Evolutionary conservation across 495 filamentous ascomycete genomes (phyloP).

Genomic region (Talaromyces liani): DNA sequence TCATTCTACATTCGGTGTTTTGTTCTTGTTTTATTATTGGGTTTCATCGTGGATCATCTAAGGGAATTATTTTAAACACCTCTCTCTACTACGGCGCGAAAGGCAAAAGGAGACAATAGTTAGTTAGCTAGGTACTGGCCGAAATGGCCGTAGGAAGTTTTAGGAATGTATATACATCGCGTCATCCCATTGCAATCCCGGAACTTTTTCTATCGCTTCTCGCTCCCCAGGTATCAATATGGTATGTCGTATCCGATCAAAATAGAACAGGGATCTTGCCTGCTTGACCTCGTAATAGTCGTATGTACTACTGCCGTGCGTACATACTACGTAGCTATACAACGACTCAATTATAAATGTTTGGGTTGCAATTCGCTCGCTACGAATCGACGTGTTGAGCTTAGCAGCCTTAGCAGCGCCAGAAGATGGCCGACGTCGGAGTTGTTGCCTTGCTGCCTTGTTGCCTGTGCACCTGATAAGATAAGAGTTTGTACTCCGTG

Average conservation of each 20-base stretch:
- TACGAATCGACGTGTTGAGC: not conserved
- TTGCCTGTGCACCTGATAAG: not conserved
- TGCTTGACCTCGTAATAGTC: not conserved
- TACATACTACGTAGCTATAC: not conserved
- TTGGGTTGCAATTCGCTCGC: not conserved
- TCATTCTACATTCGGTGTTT: not conserved
- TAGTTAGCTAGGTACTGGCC: not conserved
- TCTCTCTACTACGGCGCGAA: not conserved
- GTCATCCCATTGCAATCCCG: not conserved
- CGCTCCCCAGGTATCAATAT: not conserved
- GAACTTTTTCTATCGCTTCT: not conserved
- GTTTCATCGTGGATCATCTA: too few species aligned
- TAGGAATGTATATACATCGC: not conserved
- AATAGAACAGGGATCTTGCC: not conserved
- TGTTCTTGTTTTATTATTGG: too few species aligned
- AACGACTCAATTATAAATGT: not conserved
- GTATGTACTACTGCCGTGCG: too few species aligned
- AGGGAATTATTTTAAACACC: too few species aligned
- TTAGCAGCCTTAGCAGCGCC: not conserved
- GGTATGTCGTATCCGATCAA: not conserved
- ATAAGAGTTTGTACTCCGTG: not conserved
- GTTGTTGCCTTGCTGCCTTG: not conserved
- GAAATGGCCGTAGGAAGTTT: too few species aligned
- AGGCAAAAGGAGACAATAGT: not conserved
- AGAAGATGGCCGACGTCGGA: not conserved